Evolutionary conservation across 2,329 filamentous ascomycete genomes (phyloP), one percentile per base, ranked within the genome.

Genomic region (Macrophomina pseudophaseolina): DNA sequence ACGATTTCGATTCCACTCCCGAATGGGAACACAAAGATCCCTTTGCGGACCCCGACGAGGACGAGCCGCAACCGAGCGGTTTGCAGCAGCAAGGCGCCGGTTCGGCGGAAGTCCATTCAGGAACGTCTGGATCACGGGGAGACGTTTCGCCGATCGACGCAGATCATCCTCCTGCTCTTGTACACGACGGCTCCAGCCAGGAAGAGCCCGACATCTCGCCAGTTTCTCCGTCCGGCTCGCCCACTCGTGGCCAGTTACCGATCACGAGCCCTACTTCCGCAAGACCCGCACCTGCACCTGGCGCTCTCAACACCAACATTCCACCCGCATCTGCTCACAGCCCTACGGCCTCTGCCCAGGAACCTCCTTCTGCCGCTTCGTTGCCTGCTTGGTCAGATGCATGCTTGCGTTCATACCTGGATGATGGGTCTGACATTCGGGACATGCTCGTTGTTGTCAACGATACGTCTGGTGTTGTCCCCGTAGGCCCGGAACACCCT

Each of bases 401-500:
- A 66, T 92, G 89, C 72, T 86, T 99, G 33, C 88, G 93, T 68
- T 90, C 91, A 14, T 99, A 97, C 80, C 91, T 98, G 73, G 94
- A 98, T 71, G 93, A 95, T 71, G 89, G 92, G 68, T 89, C 90
- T 40, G 93, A 97, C 69, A 93, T 99, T 71, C 88, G 92, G 60
- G 94, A 99, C 76, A 86, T 98, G 75, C 85, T 98, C 62, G 86
- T 94, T 44, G 91, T 99, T 68, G 93, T 99, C 33, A 94, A 97
- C 75, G 94, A 98, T 79, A 97, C 94, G 77, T 91, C 89, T 14
- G 91, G 94, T 67, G 89, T 96, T 16, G 86, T 88, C 49, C 91
- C 93, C 18, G 91, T 90, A 7, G 88, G 90, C 1, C 86, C 87
- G n/a, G 92, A 97, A 66, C 94, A 98, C 77, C 94, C 94, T 0